Base-by-base conservation (phyloP, 108 stramenopile genomes). In the Seminavis robusta region DNA sequence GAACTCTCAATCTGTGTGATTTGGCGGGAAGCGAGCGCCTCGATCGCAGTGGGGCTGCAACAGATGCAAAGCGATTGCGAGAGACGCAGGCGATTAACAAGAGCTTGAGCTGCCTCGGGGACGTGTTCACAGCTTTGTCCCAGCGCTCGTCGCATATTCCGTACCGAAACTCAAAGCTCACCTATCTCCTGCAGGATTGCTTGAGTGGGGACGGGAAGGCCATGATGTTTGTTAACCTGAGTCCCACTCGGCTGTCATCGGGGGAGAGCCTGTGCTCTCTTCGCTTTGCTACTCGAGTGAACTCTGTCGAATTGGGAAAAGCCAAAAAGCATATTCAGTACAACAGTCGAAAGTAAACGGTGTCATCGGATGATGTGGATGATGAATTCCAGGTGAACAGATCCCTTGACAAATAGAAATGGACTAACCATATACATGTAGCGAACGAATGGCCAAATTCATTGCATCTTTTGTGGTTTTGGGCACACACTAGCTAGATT, bases 11-110 rank as follows among this genome's bases (percentile, higher is more conserved):
- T 73, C 78, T 99, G 10, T 96, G 95, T 31, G 99, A 99, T 80
- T 77, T 99, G 41, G 97, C 99, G 5, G 99, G 99, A 17, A 94
- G 92, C 55, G 99, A 99, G 71, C 78, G 97, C 46, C 70, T 99
- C 33, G 94, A 95, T 71, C 86, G 97, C 1, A 97, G 96, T 37
- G 93, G 89, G 16, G 95, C 88, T 3, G 76, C 74, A 11, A 68
- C 80, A 15, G 90, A 94, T 58, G 85, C 86, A 20, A 53, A 77
- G 51, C 81, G 88, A 21, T 69, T 98, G 49, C 87, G 85, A 68
- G 98, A 99, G 67, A 96, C 98, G 1, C 95, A 95, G 69, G 81
- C 90, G 11, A 99, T 99, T 79, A 99, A 99, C 73, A 98, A 98
- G 81, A 95, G 94, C 60, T 70, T 98, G 20, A 95, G 94, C 63